A percentile compares a stretch with the other conserved stretches of the same genome.
Conservation (phyloP, 108 stramenopile species). For the Nannochloropsis oceanica region DNA sequence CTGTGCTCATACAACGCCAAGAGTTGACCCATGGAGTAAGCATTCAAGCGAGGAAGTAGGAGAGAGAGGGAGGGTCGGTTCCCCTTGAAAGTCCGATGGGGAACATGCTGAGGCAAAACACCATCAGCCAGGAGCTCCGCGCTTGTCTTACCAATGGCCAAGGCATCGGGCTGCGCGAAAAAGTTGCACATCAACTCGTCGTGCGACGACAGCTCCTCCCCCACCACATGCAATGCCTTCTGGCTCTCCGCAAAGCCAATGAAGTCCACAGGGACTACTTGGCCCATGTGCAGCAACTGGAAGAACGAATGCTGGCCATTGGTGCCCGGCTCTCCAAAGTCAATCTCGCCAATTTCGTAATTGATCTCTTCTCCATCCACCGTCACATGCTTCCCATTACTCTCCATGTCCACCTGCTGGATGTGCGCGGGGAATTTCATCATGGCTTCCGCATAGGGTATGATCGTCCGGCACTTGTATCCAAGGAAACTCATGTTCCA, state of each 20-base stretch:
- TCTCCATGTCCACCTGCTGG: slow-evolving; percentile 98
- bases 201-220: slow-evolving; percentile 43
- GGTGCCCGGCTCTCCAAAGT: slow-evolving; percentile 99
- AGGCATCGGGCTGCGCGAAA: slow-evolving; percentile 91
- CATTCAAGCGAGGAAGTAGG: slow-evolving; percentile 77
- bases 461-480: slow-evolving; percentile 63
- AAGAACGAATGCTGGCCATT: slow-evolving; percentile 99
- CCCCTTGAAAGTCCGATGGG: slow-evolving; percentile 76
- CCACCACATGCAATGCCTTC: slow-evolving; percentile 24
- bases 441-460: slow-evolving; percentile 95
- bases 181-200: slow-evolving; percentile 99
- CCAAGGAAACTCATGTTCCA: slow-evolving; percentile 98
- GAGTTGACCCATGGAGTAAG: slow-evolving; percentile 83
- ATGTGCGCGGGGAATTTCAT: slow-evolving; percentile 95
- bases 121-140: slow-evolving; percentile 50
- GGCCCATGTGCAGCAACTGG: slow-evolving; percentile 64
- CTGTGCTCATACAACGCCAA: slow-evolving; percentile 92
- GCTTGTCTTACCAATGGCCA: slow-evolving; percentile 76
- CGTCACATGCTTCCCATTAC: slow-evolving; percentile 66
- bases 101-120: slow-evolving; percentile 46
- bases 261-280: slow-evolving; percentile 28
- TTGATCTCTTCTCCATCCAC: slow-evolving; percentile 47
- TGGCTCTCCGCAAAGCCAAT: slow-evolving; percentile 27
- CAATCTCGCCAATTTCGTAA: slow-evolving; percentile 69
- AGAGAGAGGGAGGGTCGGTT: slow-evolving; percentile 90